Evolutionary conservation across 176 grass and related monocot species (phyloP).

Genomic region (Oryza rufipogon): DNA sequence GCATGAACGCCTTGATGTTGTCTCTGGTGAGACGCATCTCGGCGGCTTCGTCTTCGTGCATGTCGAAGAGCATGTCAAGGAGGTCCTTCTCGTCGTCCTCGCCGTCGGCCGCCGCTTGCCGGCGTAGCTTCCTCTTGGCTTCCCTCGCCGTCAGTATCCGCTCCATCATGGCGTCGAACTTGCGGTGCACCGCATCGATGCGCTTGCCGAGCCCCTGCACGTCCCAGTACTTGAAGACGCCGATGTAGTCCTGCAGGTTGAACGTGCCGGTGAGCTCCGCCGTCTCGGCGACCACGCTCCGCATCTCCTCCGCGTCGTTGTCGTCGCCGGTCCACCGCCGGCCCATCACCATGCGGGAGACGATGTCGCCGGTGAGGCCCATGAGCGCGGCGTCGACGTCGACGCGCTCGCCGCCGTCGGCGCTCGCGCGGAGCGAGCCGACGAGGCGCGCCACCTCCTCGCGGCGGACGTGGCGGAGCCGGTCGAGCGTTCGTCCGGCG

Average conservation of each 20-base stretch:
- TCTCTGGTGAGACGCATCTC: conserved; percentile 58
- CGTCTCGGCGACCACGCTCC: conserved; percentile 45
- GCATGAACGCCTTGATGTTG: conserved; percentile 71
- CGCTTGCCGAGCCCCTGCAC: conserved; percentile 65
- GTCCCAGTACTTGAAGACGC: conserved; percentile 58
- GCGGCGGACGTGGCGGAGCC: conserved; percentile 52
- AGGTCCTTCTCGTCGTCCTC: conserved; percentile 34
- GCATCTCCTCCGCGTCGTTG: conserved; percentile 52
- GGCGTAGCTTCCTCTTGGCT: conserved; percentile 1
- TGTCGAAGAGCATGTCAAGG: conserved; percentile 59
- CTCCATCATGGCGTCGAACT: conserved; percentile 71
- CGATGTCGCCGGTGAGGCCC: conserved; percentile 58
- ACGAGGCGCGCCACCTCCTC: conserved; percentile 60
- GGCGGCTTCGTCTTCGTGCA: conserved; percentile 51
- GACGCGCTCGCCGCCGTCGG: conserved; percentile 11
- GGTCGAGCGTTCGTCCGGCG: conserved; percentile 59
- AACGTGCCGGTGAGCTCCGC: conserved; percentile 61
- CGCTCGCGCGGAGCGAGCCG: conserved; percentile 13
- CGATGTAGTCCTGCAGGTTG: conserved; percentile 71
- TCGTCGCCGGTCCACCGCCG: conserved; percentile 50
- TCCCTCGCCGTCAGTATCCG: conserved; percentile 48
- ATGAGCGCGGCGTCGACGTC: conserved; percentile 55
- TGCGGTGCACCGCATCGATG: conserved; percentile 46
- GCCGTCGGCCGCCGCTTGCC: not conserved
- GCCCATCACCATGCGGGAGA: conserved; percentile 65